Percentiles rank a stretch among this genome's conserved stretches.
Conservation (phyloP, 2,329 filamentous ascomycete genomes). For the Furcasterigmium furcatum region DNA sequence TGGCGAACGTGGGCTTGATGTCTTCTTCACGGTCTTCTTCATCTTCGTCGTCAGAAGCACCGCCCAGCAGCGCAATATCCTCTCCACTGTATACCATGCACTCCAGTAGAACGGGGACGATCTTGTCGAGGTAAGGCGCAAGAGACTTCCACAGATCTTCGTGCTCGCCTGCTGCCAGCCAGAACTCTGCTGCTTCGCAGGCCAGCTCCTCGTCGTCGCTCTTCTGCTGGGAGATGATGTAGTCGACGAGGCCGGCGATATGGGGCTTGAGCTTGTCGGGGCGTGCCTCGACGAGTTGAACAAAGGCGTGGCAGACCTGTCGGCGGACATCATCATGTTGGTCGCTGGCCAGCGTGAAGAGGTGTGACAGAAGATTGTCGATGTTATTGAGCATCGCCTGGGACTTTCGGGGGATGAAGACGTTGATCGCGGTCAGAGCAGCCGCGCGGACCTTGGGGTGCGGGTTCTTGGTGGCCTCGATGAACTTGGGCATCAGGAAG, state of each 20-base stretch:
- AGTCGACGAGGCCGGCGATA: conserved; percentile 83
- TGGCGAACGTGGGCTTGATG: conserved; percentile 89
- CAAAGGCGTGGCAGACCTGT: conserved; percentile 90
- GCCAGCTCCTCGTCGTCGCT: conserved; percentile 86
- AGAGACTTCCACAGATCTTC: conserved; percentile 73
- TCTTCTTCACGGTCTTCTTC: conserved; percentile 87
- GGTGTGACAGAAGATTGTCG: conserved; percentile 75
- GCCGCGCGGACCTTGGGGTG: conserved; percentile 75
- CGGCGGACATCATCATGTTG: conserved; percentile 77
- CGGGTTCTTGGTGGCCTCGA: conserved; percentile 78
- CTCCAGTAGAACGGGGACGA: conserved; percentile 85
- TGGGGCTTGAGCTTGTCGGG: conserved; percentile 90
- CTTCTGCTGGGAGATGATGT: conserved; percentile 86
- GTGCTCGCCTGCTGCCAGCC: conserved; percentile 90
- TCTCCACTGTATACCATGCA: conserved; percentile 98
- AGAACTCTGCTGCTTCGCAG: conserved; percentile 95
- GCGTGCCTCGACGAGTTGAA: conserved; percentile 84
- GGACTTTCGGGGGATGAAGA: conserved; percentile 84
- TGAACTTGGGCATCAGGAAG: conserved; percentile 84
- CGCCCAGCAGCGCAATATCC: conserved; percentile 81
- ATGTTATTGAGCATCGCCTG: conserved; percentile 78
- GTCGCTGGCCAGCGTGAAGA: conserved; percentile 81
- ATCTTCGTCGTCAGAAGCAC: conserved; percentile 85
- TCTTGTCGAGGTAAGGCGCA: conserved; percentile 74
- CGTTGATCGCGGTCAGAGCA: conserved; percentile 82